Evolutionary conservation across 2,329 filamentous ascomycete genomes (phyloP), one percentile per base, ranked within the genome.

Genomic region (Pestalotiopsis fici): DNA sequence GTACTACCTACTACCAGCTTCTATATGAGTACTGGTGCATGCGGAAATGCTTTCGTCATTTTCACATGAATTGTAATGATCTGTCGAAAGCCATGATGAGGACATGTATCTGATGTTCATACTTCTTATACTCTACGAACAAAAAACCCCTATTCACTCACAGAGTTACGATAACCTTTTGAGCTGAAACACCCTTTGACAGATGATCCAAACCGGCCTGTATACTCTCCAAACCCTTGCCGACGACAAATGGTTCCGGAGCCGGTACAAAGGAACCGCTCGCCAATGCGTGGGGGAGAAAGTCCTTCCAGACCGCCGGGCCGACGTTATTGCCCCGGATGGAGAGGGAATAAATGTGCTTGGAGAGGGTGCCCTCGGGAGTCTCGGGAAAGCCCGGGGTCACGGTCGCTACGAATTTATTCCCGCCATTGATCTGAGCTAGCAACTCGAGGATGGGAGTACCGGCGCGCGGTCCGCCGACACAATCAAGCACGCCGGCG

Each of bases 181-280:
- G 77, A 2, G 78, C 82, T 7, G 80, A 82, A 1, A 83, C 79
- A 2, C 82, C 81, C 60, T 78, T 75, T 54, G 68, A 75, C 3
- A 79, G 69, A 0, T 76, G 31, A 70, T 83, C 78, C 35, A 84
- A 66, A 0, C 76, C 83, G 6, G 75, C 77, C 65, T 85, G 81
- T 1, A 84, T 73, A 47, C 73, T 77, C 59, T 80, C 80, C 21
- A 85, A 68, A 11, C 83, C 83, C 3, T 79, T 74, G 3, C 81
- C 80, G 0, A 81, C 76, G 50, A 84, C 70, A 27, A 75, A 56
- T 1, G 82, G 77, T 50, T 79, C 74, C 1, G 83, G 83, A 47
- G 79, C 78, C 4, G 80, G 74, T 13, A 76, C 73, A 65, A 79
- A 82, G 2, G 72, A 73, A 1, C 79, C 79, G 1, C 69, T 65